These are phyloP conservation scores for Podospora appendiculata DNA, from an alignment of 495 filamentous ascomycete species.

Conservation along the genomic window DNA sequence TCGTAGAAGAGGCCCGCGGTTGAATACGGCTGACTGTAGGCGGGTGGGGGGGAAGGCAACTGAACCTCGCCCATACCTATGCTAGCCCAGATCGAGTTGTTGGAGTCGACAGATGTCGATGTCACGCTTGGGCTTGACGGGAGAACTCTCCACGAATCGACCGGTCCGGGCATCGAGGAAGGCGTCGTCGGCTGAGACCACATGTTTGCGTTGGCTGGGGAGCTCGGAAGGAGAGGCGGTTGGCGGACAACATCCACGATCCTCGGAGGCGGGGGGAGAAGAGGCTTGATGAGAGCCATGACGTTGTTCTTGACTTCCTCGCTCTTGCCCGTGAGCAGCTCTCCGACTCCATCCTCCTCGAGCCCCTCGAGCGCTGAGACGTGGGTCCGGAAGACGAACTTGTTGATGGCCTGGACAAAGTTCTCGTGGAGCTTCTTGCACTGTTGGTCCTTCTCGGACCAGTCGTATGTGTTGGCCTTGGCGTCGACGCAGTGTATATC, in stretches of 20 bases:
- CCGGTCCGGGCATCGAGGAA: constrained; percentile 52
- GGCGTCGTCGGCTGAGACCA: constrained; percentile 58
- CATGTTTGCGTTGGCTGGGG: constrained; percentile 67
- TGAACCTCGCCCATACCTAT: constrained; percentile 64
- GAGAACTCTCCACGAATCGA: constrained; percentile 90
- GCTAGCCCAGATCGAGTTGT: constrained; percentile 71
- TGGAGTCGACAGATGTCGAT: constrained; percentile 59
- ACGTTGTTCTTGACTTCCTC: constrained; percentile 90
- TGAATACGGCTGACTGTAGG: constrained; percentile 73
- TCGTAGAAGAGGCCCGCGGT: constrained; percentile 57
- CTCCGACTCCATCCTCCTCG: constrained; percentile 94
- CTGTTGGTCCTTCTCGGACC: constrained; percentile 94
- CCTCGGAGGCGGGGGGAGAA: constrained; percentile 87
- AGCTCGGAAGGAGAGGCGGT: constrained; percentile 79
- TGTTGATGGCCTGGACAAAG: constrained; percentile 95
- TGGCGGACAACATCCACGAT: constrained; percentile 88
- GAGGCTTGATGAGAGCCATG: constrained; percentile 75
- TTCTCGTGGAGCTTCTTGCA: constrained; percentile 97
- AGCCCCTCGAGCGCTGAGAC: constrained; percentile 88
- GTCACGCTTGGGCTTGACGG: constrained; percentile 77
- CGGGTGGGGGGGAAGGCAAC: constrained; percentile 64
- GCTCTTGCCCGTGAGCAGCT: constrained; percentile 83
- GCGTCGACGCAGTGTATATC: constrained; percentile 91
- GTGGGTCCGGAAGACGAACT: constrained; percentile 89
- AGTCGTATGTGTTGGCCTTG: constrained; percentile 83